Evolutionary conservation across 1,139 yeast genomes (phyloP), one percentile per base, ranked within the genome.

Genomic region (Eremothecium gossypii): DNA sequence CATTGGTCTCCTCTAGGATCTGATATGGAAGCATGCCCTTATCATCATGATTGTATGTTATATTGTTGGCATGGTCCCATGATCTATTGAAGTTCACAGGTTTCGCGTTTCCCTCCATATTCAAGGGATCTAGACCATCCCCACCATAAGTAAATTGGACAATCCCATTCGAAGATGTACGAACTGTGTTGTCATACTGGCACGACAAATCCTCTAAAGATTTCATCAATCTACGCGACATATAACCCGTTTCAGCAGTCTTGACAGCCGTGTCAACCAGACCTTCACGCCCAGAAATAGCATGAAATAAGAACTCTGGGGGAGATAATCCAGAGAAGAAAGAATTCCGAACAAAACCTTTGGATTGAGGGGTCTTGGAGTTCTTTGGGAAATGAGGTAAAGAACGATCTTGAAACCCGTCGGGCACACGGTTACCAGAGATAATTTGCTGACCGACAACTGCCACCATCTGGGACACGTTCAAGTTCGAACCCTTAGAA

Each of bases 381-480:
- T 84, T 85, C 65, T 93, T 93, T 42, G 87, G 80, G 70, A 93
- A 93, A 69, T 93, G 99, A 8, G 99, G 99, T 50, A 93, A 70
- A 0, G 98, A 86, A 66, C 99, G 79, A 66, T 93, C 97, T 65
- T 93, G 98, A 73, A 93, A 93, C 26, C 99, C 99, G 73, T 93
- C 95, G 14, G 98, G 98, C 52, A 93, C 98, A 75, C 99, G 95
- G 61, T 85, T 84, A 65, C 99, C 99, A 4, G 96, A 80, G 55
- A 93, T 93, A 70, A 93, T 93, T 65, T 93, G 99, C 67, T 93
- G 99, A 45, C 99, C 99, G 39, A 93, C 99, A 62, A 93, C 96
- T 0, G 99, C 98, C 73, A 93, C 98, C 99, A 93, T 93, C 68
- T 93, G 99, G 8, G 98, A 91, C 36, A 93, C 98, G 64, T 93